Conservation (phyloP, 2,329 filamentous ascomycete genomes). For the Phialemoniopsis sp. region DNA sequence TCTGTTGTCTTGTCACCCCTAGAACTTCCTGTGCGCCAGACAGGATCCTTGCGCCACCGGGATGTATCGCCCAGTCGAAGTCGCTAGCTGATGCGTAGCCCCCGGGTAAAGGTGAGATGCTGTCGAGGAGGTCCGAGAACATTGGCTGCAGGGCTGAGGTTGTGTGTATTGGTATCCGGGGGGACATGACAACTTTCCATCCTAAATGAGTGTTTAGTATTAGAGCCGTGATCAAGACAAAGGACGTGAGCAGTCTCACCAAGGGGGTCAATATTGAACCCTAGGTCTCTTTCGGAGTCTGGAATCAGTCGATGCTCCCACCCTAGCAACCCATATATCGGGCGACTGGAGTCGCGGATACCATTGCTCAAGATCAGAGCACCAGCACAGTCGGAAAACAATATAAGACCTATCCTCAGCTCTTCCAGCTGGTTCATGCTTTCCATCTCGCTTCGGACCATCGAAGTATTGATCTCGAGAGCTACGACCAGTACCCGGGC, state of each 20-base stretch:
- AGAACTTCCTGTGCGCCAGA: constrained; percentile 57
- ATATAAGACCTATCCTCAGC: constrained; percentile 56
- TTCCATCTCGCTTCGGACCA: constrained; percentile 60
- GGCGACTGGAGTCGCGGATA: constrained; percentile 31
- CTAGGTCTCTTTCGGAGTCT: no score
- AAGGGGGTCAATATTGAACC: no score
- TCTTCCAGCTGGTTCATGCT: constrained; percentile 53
- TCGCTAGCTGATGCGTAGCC: constrained; percentile 43
- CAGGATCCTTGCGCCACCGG: constrained; percentile 64
- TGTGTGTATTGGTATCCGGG: constrained; percentile 55
- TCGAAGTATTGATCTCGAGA: constrained; percentile 55
- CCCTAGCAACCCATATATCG: no score
- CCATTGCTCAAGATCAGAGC: constrained; percentile 59
- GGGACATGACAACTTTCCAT: constrained; percentile 64
- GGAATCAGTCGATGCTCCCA: no score
- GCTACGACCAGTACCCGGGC: constrained; percentile 61
- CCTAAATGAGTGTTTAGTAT: constrained; percentile 23
- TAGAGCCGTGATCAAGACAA: no score
- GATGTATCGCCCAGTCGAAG: constrained; percentile 73
- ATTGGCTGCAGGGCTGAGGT: constrained; percentile 44
- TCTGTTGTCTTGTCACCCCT: constrained; percentile 55
- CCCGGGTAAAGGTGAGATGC: constrained; percentile 22
- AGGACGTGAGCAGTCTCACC: no score
- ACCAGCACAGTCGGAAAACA: constrained; percentile 67
- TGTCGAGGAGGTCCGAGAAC: constrained; percentile 50